These are phyloP conservation scores for Aspergillus biplanus DNA, from an alignment of 495 filamentous ascomycete species.

Conservation along the genomic window DNA sequence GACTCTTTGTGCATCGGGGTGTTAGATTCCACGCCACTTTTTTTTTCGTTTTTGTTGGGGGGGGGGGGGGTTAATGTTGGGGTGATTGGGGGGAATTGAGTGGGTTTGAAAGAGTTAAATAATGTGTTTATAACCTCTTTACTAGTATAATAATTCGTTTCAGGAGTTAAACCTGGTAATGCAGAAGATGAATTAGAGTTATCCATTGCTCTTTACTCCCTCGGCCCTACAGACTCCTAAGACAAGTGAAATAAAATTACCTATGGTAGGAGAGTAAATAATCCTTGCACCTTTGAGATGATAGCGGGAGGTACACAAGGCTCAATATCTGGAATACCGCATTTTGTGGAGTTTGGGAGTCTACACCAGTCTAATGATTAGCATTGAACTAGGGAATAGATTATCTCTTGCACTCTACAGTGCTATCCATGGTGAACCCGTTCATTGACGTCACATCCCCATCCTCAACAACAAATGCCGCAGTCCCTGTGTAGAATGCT, in stretches of 20 bases:
- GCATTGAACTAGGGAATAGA: neutral
- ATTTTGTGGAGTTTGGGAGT: neutral
- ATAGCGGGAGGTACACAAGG: too few species aligned
- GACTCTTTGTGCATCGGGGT: conserved; percentile 35
- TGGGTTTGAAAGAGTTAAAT: neutral
- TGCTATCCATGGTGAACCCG: conserved; percentile 15
- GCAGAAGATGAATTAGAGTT: too few species aligned
- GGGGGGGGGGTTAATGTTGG: neutral
- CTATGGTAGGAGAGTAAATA: too few species aligned
- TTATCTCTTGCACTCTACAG: neutral
- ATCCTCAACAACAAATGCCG: conserved; percentile 21
- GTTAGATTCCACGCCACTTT: too few species aligned
- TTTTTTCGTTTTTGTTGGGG: neutral
- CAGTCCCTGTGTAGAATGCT: conserved; percentile 23
- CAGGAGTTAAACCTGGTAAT: too few species aligned
- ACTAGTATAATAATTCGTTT: too few species aligned
- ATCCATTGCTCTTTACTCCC: too few species aligned
- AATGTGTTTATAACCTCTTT: too few species aligned
- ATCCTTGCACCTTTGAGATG: too few species aligned
- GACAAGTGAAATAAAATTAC: too few species aligned
- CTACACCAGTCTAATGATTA: neutral
- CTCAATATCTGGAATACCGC: too few species aligned
- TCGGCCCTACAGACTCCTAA: too few species aligned
- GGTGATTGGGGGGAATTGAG: neutral
- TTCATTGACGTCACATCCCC: conserved; percentile 18